Evolutionary conservation across 306 rosid genomes (phyloP), one percentile per base, ranked within the genome.

Genomic region (Leucaena leucocephala): DNA sequence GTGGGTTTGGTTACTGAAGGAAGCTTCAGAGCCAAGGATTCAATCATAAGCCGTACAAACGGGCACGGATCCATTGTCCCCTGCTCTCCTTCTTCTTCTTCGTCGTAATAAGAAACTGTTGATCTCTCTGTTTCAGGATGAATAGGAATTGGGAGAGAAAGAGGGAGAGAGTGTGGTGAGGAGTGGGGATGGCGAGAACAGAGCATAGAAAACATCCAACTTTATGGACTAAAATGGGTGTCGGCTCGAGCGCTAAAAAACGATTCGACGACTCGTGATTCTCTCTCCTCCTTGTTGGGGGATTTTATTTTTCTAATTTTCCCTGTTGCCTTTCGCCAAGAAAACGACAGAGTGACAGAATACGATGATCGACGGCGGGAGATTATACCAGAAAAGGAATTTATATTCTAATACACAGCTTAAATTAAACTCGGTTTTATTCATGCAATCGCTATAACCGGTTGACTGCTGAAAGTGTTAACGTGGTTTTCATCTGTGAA

Each of bases 11-110:
- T 80, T 10, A 88, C 77, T 8, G 76, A 76, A 0, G 97, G 97
- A 57, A 94, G 97, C 62, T 86, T 88, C 0, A 94, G 85, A 33
- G 97, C 87, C 3, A 94, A 64, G 0, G 97, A 89, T 0, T 91
- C 95, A 6, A 94, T 38, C 54, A 76, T 87, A 10, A 94, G 80
- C 3, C 97, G 88, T n/a, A 91, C 88, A 62, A 91, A 95, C 0
- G 93, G 91, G 42, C 98, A 95, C 0, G 98, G 94, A 95, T 95
- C 98, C 98, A 95, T 92, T 14, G 49, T 4, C 34, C 36, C 17
- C 39, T 13, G n/a, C 4, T 52, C 4, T 46, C 14, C 54, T 42
- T 40, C 38, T n/a, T 48, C 44, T 2, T 14, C 46, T 15, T 34
- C 22, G 12, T 44, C 39, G 4, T 15, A 59, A 3, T 17, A 43